phyloP scores from a whole-genome alignment of 148 eudicot genomes.

The Pouteria glomerata region DNA sequence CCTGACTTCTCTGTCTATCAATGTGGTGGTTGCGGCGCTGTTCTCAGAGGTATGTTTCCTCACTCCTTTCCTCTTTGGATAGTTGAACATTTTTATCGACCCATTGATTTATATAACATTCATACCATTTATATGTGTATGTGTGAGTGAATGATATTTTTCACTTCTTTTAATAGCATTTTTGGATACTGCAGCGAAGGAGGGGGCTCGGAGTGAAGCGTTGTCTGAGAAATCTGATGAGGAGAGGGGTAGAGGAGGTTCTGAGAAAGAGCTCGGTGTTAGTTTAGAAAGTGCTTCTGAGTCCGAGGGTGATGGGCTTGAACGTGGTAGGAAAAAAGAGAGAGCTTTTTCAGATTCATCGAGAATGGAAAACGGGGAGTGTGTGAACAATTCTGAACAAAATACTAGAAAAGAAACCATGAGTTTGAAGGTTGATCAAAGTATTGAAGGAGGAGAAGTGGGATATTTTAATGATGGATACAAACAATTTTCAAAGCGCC shows the following conservation, averaged over 20 bases:
- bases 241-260: conserved; percentile 22
- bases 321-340: conserved; percentile 14
- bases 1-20: conserved; percentile 36
- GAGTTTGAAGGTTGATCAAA: conserved; percentile 18
- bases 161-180: not conserved
- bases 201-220: conserved; percentile 24
- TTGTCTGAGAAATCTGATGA: conserved; percentile 30
- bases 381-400: conserved; percentile 9
- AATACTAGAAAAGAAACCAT: conserved; percentile 19
- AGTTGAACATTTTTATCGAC: too few species aligned
- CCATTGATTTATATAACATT: too few species aligned
- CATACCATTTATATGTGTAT: not conserved
- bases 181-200: conserved; percentile 42
- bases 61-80: not conserved
- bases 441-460: conserved; percentile 13
- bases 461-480: conserved; percentile 21
- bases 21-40: conserved; percentile 86
- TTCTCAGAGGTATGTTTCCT: conserved; percentile 57
- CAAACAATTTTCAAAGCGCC: conserved; percentile 19
- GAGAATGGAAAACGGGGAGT: conserved; percentile 18
- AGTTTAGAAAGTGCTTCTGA: conserved; percentile 14
- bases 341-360: conserved; percentile 14
- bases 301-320: conserved; percentile 17
- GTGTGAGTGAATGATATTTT: not conserved
- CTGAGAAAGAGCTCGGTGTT: conserved; percentile 19